Percentiles rank a stretch among this genome's conserved stretches.
phyloP scores from a whole-genome alignment of 306 rosid genomes.

The Cicer chorassanicum region DNA sequence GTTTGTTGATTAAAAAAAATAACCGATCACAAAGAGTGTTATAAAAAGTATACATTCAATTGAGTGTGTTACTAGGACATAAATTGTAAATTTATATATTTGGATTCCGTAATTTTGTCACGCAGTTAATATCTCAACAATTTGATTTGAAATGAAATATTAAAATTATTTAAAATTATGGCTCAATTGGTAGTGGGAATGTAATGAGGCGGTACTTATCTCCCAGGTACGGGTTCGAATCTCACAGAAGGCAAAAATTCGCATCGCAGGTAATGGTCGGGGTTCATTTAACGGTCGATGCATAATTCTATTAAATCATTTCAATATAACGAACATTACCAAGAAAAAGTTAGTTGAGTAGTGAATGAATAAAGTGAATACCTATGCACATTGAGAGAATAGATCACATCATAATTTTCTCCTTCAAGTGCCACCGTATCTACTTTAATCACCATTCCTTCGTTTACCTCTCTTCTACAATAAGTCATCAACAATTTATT shows the following conservation, averaged over 20 bases:
- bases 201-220: too few species aligned
- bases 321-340: conserved; percentile 51
- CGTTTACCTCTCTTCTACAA: conserved; percentile 73
- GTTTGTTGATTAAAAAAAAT: neutral
- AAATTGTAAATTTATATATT: neutral
- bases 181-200: too few species aligned
- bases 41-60: neutral
- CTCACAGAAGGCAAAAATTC: too few species aligned
- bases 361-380: conserved; percentile 47
- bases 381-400: conserved; percentile 16
- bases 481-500: conserved; percentile 50
- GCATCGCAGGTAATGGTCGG: too few species aligned
- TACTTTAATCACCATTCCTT: conserved; percentile 38
- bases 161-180: too few species aligned
- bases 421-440: conserved; percentile 37
- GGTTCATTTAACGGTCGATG: too few species aligned
- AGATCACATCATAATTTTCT: conserved; percentile 48
- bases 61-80: neutral
- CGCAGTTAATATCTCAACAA: too few species aligned
- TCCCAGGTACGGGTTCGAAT: too few species aligned
- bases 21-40: neutral
- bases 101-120: too few species aligned
- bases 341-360: conserved; percentile 53
- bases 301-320: conserved; percentile 36
- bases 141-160: too few species aligned